phyloP scores from a whole-genome alignment of 106 monocot species.

The Dactylorhiza incarnata region DNA sequence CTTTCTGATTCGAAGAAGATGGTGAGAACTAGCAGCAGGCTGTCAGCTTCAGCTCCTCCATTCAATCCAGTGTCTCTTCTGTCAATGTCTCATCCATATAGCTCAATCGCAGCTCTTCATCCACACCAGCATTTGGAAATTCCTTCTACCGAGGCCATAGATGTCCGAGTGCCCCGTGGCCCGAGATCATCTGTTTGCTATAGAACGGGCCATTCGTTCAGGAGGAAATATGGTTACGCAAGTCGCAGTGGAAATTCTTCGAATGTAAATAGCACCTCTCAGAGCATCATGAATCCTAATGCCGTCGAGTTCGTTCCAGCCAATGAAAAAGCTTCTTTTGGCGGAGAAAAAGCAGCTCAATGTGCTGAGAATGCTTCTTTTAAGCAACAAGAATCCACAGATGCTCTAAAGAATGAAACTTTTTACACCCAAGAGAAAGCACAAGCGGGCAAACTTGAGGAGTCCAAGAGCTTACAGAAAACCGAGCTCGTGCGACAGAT shows the following conservation, averaged over 20 bases:
- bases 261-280: constrained; percentile 10
- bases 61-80: constrained; percentile 67
- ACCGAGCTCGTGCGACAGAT: constrained; percentile 80
- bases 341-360: constrained; percentile 13
- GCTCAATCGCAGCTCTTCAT: constrained; percentile 13
- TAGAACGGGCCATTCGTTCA: constrained; percentile 39
- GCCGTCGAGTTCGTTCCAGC: constrained; percentile 84
- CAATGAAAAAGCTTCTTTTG: constrained; percentile 13
- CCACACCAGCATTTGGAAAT: constrained; percentile 24
- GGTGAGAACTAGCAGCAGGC: constrained; percentile 44
- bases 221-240: constrained; percentile 36
- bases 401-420: constrained; percentile 8
- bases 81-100: constrained; percentile 49
- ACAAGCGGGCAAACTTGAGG: constrained; percentile 18
- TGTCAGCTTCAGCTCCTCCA: constrained; percentile 92
- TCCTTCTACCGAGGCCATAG: constrained; percentile 32
- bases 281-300: constrained; percentile 81
- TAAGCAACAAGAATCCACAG: background rate
- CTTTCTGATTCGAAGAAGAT: constrained; percentile 25
- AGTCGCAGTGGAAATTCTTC: constrained; percentile 14
- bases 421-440: constrained; percentile 14
- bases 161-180: constrained; percentile 59
- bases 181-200: constrained; percentile 66
- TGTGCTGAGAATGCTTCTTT: constrained; percentile 2
- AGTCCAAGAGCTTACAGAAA: constrained; percentile 18